A percentile compares a stretch with the other conserved stretches of the same genome.
These are phyloP conservation scores for Meripilus lineatus DNA, from an alignment of 1,284 basidiomycete species.

Conservation along the genomic window DNA sequence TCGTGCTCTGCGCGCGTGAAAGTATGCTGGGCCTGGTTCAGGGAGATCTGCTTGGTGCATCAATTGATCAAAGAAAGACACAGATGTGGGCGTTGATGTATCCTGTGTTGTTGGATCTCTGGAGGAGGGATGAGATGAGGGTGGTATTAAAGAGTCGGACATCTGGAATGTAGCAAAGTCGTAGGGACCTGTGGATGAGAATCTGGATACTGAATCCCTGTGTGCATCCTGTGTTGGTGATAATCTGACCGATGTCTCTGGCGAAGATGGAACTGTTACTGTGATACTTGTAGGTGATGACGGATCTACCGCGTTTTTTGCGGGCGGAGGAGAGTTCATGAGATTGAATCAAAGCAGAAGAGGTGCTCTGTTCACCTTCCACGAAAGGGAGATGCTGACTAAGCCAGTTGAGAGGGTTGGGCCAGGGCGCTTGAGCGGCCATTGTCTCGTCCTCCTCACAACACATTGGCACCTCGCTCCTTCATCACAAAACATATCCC, in stretches of 20 bases:
- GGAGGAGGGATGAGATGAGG: background rate
- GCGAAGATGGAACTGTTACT: slow-evolving; percentile 23
- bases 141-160: background rate
- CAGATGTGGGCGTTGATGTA: background rate
- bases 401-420: slow-evolving; percentile 12
- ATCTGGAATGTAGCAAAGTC: background rate
- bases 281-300: slow-evolving; percentile 15
- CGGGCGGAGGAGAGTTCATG: background rate
- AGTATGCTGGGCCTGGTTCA: slow-evolving; percentile 59
- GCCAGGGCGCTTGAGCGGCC: background rate
- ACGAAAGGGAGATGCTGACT: slow-evolving; percentile 12
- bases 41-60: slow-evolving; percentile 39
- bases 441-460: background rate
- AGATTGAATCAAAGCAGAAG: background rate
- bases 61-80: slow-evolving; percentile 33
- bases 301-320: slow-evolving; percentile 1
- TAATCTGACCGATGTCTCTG: slow-evolving; percentile 13
- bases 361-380: no score
- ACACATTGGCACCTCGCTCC: no score
- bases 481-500: no score
- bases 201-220: slow-evolving; percentile 1
- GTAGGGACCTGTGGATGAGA: background rate
- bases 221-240: background rate
- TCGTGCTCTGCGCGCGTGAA: slow-evolving; percentile 51
- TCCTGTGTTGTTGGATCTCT: background rate